phyloP scores from a whole-genome alignment of 768 basidiomycete species.

The Tricholoma matsutake region DNA sequence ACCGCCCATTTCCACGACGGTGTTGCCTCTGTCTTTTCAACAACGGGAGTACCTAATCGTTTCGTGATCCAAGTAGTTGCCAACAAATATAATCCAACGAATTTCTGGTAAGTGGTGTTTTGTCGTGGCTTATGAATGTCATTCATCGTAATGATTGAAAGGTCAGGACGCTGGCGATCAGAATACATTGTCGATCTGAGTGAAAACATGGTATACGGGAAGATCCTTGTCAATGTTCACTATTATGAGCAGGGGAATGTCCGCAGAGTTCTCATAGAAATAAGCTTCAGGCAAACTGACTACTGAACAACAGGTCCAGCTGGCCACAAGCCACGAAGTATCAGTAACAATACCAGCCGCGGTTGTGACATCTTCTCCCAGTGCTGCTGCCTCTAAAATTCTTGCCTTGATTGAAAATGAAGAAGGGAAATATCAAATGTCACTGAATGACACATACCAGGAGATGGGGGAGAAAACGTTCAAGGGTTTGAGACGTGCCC shows the following conservation, averaged over 20 bases:
- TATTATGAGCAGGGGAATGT: slow-evolving; percentile 99
- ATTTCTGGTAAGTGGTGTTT: slow-evolving; percentile 69
- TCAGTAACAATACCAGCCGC: slow-evolving; percentile 62
- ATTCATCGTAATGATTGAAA: slow-evolving; percentile 25
- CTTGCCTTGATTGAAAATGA: slow-evolving; percentile 80
- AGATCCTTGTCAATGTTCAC: slow-evolving; percentile 82
- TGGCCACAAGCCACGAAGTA: slow-evolving; percentile 69
- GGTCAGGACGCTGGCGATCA: slow-evolving; percentile 96
- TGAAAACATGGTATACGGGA: slow-evolving; percentile 61
- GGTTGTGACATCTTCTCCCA: slow-evolving; percentile 48
- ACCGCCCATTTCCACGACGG: slow-evolving; percentile 82
- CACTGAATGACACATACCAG: slow-evolving; percentile 78
- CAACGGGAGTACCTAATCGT: slow-evolving; percentile 37
- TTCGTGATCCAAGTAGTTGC: slow-evolving; percentile 86
- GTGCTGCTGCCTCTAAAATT: slow-evolving; percentile 62
- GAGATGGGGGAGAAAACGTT: slow-evolving; percentile 94
- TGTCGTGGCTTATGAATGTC: not conserved
- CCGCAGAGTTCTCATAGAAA: slow-evolving; percentile 16
- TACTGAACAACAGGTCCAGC: slow-evolving; percentile 67
- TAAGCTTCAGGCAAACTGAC: not conserved
- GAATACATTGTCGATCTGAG: slow-evolving; percentile 74
- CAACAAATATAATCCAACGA: slow-evolving; percentile 91
- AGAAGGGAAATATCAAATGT: slow-evolving; percentile 74
- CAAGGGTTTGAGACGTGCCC: slow-evolving; percentile 82
- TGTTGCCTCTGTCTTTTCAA: slow-evolving; percentile 68